Base-by-base conservation (phyloP, 1,284 basidiomycete species). In the Leccinum angustisporum region DNA sequence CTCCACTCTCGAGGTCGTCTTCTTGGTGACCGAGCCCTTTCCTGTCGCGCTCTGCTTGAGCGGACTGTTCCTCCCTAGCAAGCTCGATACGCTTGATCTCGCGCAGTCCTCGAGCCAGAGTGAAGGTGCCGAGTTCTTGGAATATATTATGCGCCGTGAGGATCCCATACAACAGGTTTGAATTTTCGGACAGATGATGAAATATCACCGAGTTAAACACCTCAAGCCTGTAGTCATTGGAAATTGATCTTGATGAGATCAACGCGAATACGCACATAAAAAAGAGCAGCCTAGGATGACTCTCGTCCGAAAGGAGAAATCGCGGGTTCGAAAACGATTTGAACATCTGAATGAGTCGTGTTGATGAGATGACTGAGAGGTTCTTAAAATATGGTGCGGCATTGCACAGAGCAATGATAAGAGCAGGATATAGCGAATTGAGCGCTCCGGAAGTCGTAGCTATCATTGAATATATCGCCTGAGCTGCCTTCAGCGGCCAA, bases 271-370 rank as follows among this genome's bases (percentile, higher is more conserved):
- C 80, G 66, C 63, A 92, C 88, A 95, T 87, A 77, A 97, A 97
- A 77, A 92, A 98, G 33, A 97, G 80, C 27, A 98, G 78, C 56
- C 96, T 80, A 3, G 97, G 97, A 73, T 98, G 92, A 6, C 94
- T 93, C 76, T 98, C 95, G 66, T 98, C 95, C 1, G 93, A 89
- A 31, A 99, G 79, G 43, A 99, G 78, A 76, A 98, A 98, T 7
- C 86, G 79, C 0, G 97, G 93, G 63, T 90, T 91, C 1, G 94
- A 88, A 72, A 98, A 97, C 0, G 95, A 92, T 40, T 86, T 87
- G 76, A 98, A 92, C 7, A 98, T 83, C 71, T 96, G 93, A 36
- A 95, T 75, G 7, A 99, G 81, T 9, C 92, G 84, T 3, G 90
- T 90, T 3, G 95, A 91, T 4, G 94, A 86, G 34, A 88, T 86